These are phyloP conservation scores for Candida suzukii DNA, from an alignment of 805 yeast species.

Conservation along the genomic window DNA sequence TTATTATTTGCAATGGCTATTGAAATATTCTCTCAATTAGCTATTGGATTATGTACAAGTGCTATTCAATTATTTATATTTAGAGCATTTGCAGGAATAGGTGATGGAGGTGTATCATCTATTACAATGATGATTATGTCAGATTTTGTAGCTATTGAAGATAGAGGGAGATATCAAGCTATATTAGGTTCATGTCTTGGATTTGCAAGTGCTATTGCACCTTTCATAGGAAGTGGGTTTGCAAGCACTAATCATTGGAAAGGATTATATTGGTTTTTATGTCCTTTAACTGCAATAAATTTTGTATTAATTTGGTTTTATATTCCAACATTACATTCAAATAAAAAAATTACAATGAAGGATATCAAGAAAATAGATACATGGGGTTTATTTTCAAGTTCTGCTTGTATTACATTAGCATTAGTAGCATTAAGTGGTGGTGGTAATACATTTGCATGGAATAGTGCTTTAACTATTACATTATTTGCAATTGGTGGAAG, in stretches of 20 bases:
- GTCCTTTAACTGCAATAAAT: constrained; percentile 33
- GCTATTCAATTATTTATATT: constrained; percentile 43
- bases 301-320: constrained; percentile 20
- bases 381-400: constrained; percentile 40
- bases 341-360: constrained; percentile 22
- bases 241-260: constrained; percentile 38
- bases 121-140: constrained; percentile 46
- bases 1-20: constrained; percentile 32
- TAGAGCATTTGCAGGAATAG: constrained; percentile 52
- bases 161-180: constrained; percentile 54
- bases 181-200: constrained; percentile 45
- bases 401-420: constrained; percentile 41
- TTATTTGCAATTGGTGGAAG: constrained; percentile 37
- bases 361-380: constrained; percentile 44
- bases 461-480: constrained; percentile 33
- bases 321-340: constrained; percentile 29
- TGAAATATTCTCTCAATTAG: constrained; percentile 37
- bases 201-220: constrained; percentile 47
- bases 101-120: constrained; percentile 46
- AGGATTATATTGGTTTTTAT: constrained; percentile 40
- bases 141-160: constrained; percentile 44
- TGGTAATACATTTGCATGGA: constrained; percentile 53
- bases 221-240: constrained; percentile 47
- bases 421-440: constrained; percentile 58
- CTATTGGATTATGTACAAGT: constrained; percentile 44